Conservation (phyloP, 2,329 filamentous ascomycete genomes). For the Seiridium cupressi region DNA sequence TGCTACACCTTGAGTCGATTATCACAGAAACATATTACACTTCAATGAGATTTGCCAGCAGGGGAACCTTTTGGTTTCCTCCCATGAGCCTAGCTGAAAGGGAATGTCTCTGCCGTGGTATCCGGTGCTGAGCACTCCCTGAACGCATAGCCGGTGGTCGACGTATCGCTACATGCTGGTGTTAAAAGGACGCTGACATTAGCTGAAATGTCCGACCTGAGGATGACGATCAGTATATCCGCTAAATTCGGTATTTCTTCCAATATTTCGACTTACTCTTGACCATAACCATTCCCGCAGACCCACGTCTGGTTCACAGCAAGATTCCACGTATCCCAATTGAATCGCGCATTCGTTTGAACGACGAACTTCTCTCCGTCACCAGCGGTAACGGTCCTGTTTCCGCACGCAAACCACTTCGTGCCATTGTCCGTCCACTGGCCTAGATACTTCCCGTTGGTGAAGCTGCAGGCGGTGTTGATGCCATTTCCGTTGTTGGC, state of each 20-base stretch:
- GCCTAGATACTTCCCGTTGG: slow-evolving; percentile 11
- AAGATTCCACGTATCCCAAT: slow-evolving; percentile 19
- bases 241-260: no score
- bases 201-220: not conserved
- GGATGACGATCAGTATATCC: not conserved
- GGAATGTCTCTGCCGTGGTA: not conserved
- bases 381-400: slow-evolving; percentile 11
- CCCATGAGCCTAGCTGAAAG: not conserved
- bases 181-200: not conserved
- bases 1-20: not conserved
- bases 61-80: no score
- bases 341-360: slow-evolving; percentile 16
- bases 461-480: slow-evolving; percentile 12
- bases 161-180: not conserved
- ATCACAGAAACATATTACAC: not conserved
- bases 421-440: slow-evolving; percentile 14
- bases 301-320: slow-evolving; percentile 22
- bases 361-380: slow-evolving; percentile 12
- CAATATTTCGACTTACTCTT: not conserved
- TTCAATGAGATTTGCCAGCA: not conserved
- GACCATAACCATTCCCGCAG: slow-evolving; percentile 10
- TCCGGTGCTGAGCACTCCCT: not conserved
- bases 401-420: slow-evolving; percentile 15
- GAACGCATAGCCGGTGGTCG: not conserved
- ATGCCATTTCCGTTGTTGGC: slow-evolving; percentile 15